Evolutionary conservation across 192 early-diverging fungal genomes (phyloP).

Genomic region (Backusella tarrabulga): DNA sequence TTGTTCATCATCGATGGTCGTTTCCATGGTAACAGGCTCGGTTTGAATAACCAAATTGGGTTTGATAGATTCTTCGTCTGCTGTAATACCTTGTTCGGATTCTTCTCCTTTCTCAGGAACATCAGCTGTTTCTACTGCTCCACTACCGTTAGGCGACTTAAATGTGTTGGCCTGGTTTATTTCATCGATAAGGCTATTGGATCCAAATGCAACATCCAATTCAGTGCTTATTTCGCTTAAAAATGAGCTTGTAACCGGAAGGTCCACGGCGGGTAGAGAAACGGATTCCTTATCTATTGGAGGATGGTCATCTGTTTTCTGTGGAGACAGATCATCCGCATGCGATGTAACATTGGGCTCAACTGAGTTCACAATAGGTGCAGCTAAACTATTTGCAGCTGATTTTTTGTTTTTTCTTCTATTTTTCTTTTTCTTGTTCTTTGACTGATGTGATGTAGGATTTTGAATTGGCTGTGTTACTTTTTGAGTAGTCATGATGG

Average conservation of each 20-base stretch:
- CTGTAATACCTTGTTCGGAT: neutral
- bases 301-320: neutral
- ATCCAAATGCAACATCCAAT: neutral
- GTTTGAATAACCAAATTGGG: neutral
- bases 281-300: neutral
- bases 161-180: neutral
- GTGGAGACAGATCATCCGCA: neutral
- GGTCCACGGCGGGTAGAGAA: neutral
- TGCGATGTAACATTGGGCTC: slow-evolving; percentile 3
- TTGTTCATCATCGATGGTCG: neutral
- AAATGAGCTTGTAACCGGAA: neutral
- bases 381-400: neutral
- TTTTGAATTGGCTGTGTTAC: neutral
- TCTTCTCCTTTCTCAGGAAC: neutral
- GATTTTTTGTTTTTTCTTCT: slow-evolving; percentile 6
- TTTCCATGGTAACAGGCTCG: slow-evolving; percentile 1
- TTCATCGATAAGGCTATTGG: neutral
- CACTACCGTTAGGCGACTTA: neutral
- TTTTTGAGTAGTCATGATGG: neutral
- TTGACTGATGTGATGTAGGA: neutral
- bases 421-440: neutral
- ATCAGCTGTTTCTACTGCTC: neutral
- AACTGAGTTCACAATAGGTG: neutral
- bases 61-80: neutral
- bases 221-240: neutral